phyloP scores from a whole-genome alignment of 352 stramenopile genomes.

The Phytophthora pinifolia region DNA sequence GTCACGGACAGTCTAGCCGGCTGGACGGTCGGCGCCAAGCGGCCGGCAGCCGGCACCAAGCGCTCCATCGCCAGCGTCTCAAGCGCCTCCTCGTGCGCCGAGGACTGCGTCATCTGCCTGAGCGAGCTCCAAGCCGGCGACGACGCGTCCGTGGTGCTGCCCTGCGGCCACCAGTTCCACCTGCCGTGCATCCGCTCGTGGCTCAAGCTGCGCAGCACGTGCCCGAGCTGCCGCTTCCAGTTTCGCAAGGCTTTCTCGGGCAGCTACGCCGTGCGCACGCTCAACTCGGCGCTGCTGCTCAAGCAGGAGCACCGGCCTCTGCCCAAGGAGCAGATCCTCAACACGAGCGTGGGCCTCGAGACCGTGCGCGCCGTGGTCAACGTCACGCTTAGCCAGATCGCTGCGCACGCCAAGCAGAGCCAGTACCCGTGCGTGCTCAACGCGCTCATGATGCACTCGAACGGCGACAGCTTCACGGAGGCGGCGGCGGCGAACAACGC shows the following conservation, averaged over 20 bases:
- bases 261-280: conserved; percentile 75
- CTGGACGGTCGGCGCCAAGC: conserved; percentile 24
- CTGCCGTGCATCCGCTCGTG: conserved; percentile 91
- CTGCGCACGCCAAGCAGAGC: conserved; percentile 48
- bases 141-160: conserved; percentile 74
- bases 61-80: conserved; percentile 34
- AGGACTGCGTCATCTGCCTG: conserved; percentile 92
- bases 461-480: conserved; percentile 65
- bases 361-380: conserved; percentile 76
- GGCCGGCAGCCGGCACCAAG: conserved; percentile 16
- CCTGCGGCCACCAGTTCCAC: conserved; percentile 94
- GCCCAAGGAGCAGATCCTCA: conserved; percentile 59
- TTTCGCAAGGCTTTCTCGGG: conserved; percentile 82
- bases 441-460: conserved; percentile 79
- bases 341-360: conserved; percentile 50
- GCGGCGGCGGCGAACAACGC: conserved; percentile 28
- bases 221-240: conserved; percentile 94
- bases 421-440: conserved; percentile 83
- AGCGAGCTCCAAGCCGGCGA: conserved; percentile 63
- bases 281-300: conserved; percentile 78
- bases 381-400: conserved; percentile 76
- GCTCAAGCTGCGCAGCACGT: conserved; percentile 92
- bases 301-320: conserved; percentile 59
- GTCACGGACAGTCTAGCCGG: conserved; percentile 53
- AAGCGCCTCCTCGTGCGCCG: conserved; percentile 2